Conservation (phyloP, 495 filamentous ascomycete species). For the Glonium stellatum region DNA sequence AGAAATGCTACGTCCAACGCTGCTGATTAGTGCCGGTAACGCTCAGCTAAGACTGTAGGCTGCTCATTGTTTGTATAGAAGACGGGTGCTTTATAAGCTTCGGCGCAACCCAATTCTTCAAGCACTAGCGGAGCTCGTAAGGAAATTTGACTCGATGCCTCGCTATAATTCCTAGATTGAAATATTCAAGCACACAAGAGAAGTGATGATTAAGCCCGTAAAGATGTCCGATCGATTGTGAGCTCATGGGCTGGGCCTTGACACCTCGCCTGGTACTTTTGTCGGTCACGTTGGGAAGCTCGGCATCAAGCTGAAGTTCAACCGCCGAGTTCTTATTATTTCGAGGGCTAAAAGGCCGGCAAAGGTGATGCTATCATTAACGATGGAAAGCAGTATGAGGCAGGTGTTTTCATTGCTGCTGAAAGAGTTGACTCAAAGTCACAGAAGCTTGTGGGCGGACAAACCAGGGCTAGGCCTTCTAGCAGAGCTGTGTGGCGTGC, state of each 20-base stretch:
- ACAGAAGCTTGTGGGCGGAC: conserved; percentile 51
- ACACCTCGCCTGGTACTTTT: conserved; percentile 38
- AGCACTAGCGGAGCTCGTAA: conserved; percentile 49
- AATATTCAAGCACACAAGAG: conserved; percentile 48
- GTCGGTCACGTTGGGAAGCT: conserved; percentile 44
- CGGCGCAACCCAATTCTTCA: conserved; percentile 44
- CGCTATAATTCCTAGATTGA: conserved; percentile 45
- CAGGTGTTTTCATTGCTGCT: conserved; percentile 56
- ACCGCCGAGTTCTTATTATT: conserved; percentile 52
- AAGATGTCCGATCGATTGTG: conserved; percentile 28
- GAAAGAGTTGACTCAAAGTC: conserved; percentile 58
- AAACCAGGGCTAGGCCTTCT: conserved; percentile 43
- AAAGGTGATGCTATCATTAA: conserved; percentile 48
- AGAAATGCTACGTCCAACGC: conserved; percentile 34
- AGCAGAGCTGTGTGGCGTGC: conserved; percentile 50
- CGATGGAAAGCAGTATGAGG: conserved; percentile 45
- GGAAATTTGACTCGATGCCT: conserved; percentile 42
- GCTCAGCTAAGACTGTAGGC: no score
- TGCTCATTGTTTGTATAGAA: conserved; percentile 31
- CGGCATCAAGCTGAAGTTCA: conserved; percentile 48
- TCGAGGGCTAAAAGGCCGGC: conserved; percentile 44
- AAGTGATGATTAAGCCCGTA: conserved; percentile 36
- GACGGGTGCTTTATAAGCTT: conserved; percentile 49
- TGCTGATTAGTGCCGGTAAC: conserved; percentile 19
- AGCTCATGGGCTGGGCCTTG: conserved; percentile 39